phyloP scores from a whole-genome alignment of 2,329 filamentous ascomycete genomes.

The Fusarium sp. region DNA sequence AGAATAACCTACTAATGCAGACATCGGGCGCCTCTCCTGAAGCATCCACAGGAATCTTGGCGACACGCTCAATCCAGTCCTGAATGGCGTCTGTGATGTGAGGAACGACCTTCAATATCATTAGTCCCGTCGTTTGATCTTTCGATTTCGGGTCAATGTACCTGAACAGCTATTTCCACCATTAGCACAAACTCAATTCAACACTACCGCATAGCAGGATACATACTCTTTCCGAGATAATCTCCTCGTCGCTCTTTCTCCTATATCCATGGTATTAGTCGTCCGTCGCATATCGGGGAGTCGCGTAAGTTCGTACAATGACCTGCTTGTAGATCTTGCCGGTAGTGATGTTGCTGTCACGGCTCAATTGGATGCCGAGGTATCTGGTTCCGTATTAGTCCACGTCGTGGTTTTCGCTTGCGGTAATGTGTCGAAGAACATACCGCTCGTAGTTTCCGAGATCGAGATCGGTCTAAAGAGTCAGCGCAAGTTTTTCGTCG shows the following conservation, averaged over 20 bases:
- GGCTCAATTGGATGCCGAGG: constrained; percentile 81
- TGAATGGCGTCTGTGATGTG: constrained; percentile 88
- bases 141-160: background rate
- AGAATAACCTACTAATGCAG: constrained; percentile 77
- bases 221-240: constrained; percentile 39
- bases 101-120: constrained; percentile 67
- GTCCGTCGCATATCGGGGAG: background rate
- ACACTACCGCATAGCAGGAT: background rate
- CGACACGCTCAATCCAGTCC: constrained; percentile 90
- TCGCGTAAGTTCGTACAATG: constrained; percentile 66
- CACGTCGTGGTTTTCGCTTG: background rate
- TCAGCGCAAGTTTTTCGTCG: constrained; percentile 7
- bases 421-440: background rate
- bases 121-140: background rate
- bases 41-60: constrained; percentile 87
- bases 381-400: constrained; percentile 58
- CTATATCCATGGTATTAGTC: constrained; percentile 21
- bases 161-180: constrained; percentile 21
- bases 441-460: constrained; percentile 68
- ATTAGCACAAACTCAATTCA: constrained; percentile 5
- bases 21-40: constrained; percentile 86
- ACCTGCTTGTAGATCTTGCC: constrained; percentile 96
- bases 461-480: constrained; percentile 61
- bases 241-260: constrained; percentile 74
- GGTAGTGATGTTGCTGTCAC: constrained; percentile 96